These are phyloP conservation scores for Poa annua DNA, from an alignment of 176 grass and related monocot genomes.

Conservation along the genomic window DNA sequence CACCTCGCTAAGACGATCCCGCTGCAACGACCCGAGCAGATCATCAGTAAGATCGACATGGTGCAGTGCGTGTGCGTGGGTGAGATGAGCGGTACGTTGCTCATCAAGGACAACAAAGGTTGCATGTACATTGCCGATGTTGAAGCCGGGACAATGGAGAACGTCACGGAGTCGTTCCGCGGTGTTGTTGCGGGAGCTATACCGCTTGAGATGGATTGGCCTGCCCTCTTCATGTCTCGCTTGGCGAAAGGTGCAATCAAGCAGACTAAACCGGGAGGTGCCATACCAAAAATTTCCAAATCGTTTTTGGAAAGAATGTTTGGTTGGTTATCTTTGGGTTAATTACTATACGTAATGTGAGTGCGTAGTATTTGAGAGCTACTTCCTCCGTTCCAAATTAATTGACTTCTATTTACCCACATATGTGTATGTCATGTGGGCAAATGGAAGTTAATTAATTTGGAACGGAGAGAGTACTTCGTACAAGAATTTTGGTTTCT, in stretches of 20 bases:
- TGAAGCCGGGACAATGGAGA: no score
- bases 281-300: no score
- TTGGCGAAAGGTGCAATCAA: background rate
- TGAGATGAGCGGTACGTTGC: background rate
- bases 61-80: background rate
- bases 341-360: no score
- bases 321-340: no score
- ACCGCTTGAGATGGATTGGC: background rate
- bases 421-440: no score
- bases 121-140: background rate
- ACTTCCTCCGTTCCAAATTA: no score
- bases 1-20: background rate
- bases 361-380: no score
- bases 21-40: background rate
- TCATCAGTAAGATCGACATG: background rate
- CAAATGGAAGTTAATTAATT: no score
- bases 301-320: no score
- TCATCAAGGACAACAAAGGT: background rate
- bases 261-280: background rate
- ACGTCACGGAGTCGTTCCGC: background rate
- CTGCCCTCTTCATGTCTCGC: background rate
- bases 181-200: background rate
- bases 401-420: no score
- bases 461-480: no score
- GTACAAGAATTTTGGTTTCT: no score